These are phyloP conservation scores for Meyerozyma elateridarum DNA, from an alignment of 1,139 yeast genomes.

Conservation along the genomic window DNA sequence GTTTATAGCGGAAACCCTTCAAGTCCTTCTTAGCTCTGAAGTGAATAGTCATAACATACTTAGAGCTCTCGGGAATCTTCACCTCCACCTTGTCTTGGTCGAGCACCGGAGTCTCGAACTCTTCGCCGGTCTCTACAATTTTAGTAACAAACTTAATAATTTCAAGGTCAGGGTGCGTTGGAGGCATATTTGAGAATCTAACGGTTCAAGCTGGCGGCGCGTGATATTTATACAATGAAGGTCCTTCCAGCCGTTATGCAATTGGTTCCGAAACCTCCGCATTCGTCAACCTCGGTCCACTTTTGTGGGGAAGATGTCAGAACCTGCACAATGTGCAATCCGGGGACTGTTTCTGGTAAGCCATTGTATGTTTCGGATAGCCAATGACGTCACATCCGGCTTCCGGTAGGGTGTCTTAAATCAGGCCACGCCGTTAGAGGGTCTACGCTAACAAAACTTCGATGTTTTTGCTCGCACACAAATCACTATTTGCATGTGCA, in stretches of 20 bases:
- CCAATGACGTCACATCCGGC: no score
- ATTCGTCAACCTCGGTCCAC: not conserved
- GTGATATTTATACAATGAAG: no score
- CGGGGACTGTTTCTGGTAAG: no score
- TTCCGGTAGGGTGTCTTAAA: no score
- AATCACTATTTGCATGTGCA: no score
- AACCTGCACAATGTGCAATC: no score
- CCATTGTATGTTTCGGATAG: no score
- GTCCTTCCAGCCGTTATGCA: no score
- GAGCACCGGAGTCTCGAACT: slow-evolving; percentile 22
- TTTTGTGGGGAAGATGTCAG: not conserved
- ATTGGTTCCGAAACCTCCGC: slow-evolving; percentile 1
- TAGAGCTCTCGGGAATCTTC: slow-evolving; percentile 37
- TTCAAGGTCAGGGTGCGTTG: slow-evolving; percentile 29
- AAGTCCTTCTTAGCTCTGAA: slow-evolving; percentile 32
- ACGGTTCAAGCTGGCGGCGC: not conserved
- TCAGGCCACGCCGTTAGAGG: no score
- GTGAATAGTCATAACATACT: slow-evolving; percentile 29
- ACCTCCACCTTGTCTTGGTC: slow-evolving; percentile 28
- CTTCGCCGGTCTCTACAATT: slow-evolving; percentile 27
- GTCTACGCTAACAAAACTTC: no score
- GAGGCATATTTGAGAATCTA: slow-evolving; percentile 8
- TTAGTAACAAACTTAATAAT: slow-evolving; percentile 28
- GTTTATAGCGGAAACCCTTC: slow-evolving; percentile 32
- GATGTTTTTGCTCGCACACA: no score